phyloP scores from a whole-genome alignment of 2,329 filamentous ascomycete species.

The Didymella pinodella region DNA sequence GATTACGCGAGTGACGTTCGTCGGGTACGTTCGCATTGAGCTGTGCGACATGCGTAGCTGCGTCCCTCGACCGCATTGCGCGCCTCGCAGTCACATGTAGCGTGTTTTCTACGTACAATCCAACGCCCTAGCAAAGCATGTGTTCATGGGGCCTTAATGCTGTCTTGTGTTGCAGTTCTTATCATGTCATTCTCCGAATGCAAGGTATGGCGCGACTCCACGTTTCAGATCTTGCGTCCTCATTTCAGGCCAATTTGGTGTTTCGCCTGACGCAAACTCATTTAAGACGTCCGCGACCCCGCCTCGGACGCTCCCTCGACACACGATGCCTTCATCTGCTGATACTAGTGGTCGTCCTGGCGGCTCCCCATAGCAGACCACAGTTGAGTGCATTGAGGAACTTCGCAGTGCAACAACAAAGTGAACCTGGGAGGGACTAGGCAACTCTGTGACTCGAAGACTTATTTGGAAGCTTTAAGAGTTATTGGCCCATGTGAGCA shows the following conservation, averaged over 20 bases:
- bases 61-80: background rate
- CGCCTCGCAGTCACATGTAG: background rate
- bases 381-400: background rate
- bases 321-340: constrained; percentile 12
- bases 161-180: background rate
- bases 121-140: background rate
- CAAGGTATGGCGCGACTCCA: constrained; percentile 22
- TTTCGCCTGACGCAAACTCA: constrained; percentile 31
- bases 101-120: background rate
- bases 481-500: background rate
- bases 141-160: background rate
- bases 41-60: background rate
- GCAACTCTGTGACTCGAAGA: background rate
- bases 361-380: background rate
- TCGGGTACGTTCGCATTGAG: background rate
- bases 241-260: constrained; percentile 26
- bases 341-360: constrained; percentile 3
- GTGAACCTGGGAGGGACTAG: background rate
- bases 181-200: constrained; percentile 1
- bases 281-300: constrained; percentile 23
- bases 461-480: background rate
- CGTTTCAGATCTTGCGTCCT: constrained; percentile 33
- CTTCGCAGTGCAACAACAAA: background rate
- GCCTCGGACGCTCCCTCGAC: constrained; percentile 12
- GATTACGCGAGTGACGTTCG: background rate